Conservation (phyloP, 495 filamentous ascomycete species). For the Chlorociboria aeruginascens region DNA sequence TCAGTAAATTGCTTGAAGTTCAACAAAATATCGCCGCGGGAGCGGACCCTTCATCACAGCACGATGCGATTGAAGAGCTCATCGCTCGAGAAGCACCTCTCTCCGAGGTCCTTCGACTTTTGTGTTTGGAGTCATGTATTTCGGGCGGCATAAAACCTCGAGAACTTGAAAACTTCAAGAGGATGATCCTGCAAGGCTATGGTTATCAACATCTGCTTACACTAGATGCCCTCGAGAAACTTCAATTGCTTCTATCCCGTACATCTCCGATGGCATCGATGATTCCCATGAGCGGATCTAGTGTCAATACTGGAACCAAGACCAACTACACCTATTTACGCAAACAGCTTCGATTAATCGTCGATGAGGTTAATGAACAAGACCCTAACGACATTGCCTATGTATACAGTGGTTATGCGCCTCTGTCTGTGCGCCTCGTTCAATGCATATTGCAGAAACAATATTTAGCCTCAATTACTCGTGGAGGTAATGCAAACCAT, state of each 20-base stretch:
- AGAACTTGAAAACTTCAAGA: conserved; percentile 81
- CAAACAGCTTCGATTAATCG: conserved; percentile 74
- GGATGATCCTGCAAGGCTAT: conserved; percentile 81
- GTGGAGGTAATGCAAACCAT: conserved; percentile 34
- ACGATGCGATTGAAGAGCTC: conserved; percentile 84
- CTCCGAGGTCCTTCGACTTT: conserved; percentile 64
- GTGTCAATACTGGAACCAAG: conserved; percentile 46
- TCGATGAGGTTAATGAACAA: conserved; percentile 93
- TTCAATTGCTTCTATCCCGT: conserved; percentile 67
- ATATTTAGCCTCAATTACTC: conserved; percentile 58
- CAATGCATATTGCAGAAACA: conserved; percentile 91
- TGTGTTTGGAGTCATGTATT: conserved; percentile 87
- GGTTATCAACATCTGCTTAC: conserved; percentile 91
- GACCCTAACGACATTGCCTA: conserved; percentile 96
- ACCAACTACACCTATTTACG: conserved; percentile 88
- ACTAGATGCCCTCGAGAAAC: conserved; percentile 77
- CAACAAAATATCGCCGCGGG: conserved; percentile 95
- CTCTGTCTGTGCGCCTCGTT: conserved; percentile 85
- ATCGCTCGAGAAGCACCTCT: conserved; percentile 76
- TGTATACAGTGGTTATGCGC: conserved; percentile 94
- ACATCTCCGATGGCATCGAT: conserved; percentile 58
- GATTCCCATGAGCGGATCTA: conserved; percentile 49
- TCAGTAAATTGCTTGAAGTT: conserved; percentile 78
- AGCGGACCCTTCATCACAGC: conserved; percentile 74
- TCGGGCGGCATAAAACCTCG: conserved; percentile 75